Percentiles rank a stretch among this genome's conserved stretches.
phyloP scores from a whole-genome alignment of 1,284 basidiomycete genomes.

The Puccinia triticina region DNA sequence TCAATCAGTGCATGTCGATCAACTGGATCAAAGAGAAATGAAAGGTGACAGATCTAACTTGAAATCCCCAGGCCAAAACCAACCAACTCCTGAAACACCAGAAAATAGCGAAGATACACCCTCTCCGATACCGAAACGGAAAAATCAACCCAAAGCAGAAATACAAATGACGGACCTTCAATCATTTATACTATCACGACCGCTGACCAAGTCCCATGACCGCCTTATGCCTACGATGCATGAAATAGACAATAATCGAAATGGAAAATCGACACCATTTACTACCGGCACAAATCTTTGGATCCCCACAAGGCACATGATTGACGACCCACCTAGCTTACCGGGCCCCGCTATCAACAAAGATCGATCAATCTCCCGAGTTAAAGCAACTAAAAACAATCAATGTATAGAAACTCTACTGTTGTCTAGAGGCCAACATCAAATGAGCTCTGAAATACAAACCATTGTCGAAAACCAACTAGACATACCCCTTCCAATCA shows the following conservation, averaged over 20 bases:
- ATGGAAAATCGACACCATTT: background rate
- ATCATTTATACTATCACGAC: background rate
- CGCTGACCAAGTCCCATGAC: background rate
- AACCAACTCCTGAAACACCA: background rate
- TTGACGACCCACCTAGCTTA: background rate
- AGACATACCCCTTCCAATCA: background rate
- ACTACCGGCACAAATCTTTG: background rate
- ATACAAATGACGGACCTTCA: background rate
- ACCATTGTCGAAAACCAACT: background rate
- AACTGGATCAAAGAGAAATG: background rate
- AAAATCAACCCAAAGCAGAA: background rate
- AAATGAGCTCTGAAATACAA: background rate
- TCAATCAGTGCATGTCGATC: background rate
- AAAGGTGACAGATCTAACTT: background rate
- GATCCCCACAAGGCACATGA: background rate
- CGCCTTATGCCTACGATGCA: background rate
- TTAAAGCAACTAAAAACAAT: background rate
- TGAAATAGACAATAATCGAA: conserved; percentile 5
- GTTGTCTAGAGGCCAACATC: background rate
- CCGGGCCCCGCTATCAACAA: background rate
- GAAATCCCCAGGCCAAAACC: background rate
- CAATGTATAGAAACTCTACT: background rate
- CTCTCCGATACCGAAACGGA: background rate
- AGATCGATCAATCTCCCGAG: background rate
- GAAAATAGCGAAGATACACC: background rate